Evolutionary conservation across 306 rosid species (phyloP), one percentile per base, ranked within the genome.

Genomic region (Prosopis cineraria): DNA sequence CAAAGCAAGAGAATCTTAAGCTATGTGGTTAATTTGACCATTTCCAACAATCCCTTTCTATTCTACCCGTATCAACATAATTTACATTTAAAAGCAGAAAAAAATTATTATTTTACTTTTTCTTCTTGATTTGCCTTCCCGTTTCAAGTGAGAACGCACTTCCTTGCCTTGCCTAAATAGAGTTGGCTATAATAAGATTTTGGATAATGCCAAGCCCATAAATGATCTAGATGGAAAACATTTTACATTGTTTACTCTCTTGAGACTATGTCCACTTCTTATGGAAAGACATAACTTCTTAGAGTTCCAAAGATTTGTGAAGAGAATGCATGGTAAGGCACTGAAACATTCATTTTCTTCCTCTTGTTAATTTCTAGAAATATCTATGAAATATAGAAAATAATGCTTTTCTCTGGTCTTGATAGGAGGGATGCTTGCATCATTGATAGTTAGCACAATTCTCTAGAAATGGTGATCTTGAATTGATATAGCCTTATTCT

Each of bases 261-360:
- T 86, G 77, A 87, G 97, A 87, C 96, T 95, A 73, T 67, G 90
- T 85, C 86, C 97, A 78, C 84, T 69, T 75, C 97, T 95, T 58
- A 87, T 91, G 87, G 99, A 95, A 85, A 88, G 88, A 47, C 87
- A 82, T 24, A 91, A 87, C 86, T 84, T 95, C 81, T n/a, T 82
- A 74, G 97, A 95, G 82, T 95, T 95, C 59, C 97, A 92, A 72
- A 88, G 89, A 73, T 93, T 95, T 85, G 89, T 93, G 78, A 91
- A 88, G 93, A 91, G 91, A 87, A 95, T 95, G 99, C 99, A 93
- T 8, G 99, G 99, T 95, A 87, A 76, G 83, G 60, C 66, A 62
- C 73, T 25, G 48, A 22, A 7, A 44, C 16, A 20, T 75, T 25
- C 41, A 29, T 62, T 36, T 69, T 25, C 41, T 37, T 39, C 43